Conservation (phyloP, 768 basidiomycete species). For the Suillus plorans region DNA sequence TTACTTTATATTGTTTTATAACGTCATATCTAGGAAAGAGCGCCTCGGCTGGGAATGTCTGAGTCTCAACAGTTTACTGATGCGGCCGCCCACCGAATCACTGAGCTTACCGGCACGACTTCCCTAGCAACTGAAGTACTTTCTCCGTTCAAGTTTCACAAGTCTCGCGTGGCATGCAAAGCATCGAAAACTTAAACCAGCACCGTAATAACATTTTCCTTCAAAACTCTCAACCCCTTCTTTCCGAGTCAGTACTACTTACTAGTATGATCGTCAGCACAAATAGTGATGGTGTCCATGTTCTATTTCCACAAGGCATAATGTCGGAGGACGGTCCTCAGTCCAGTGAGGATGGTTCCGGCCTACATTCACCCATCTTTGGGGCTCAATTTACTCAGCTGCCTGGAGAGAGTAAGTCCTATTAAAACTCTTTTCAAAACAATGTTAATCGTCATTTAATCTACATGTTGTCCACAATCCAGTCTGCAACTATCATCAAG, state of each 20-base stretch:
- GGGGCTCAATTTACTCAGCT: slow-evolving; percentile 44
- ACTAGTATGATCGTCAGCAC: slow-evolving; percentile 64
- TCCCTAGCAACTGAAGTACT: too few relatives aligned
- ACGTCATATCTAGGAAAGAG: too few relatives aligned
- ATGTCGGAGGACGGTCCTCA: slow-evolving; percentile 63
- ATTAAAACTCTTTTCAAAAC: slow-evolving; percentile 39
- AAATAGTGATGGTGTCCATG: slow-evolving; percentile 54
- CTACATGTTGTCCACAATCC: slow-evolving; percentile 49
- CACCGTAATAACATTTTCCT: slow-evolving; percentile 20
- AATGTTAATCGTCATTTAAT: slow-evolving; percentile 33
- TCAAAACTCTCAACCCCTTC: slow-evolving; percentile 20
- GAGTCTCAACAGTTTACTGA: too few relatives aligned
- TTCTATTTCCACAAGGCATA: slow-evolving; percentile 52
- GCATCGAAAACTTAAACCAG: too few relatives aligned
- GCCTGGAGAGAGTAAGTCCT: slow-evolving; percentile 51
- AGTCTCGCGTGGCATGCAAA: too few relatives aligned
- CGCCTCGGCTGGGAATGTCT: too few relatives aligned
- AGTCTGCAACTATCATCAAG: slow-evolving; percentile 67
- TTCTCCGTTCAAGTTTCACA: too few relatives aligned
- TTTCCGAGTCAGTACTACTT: too few relatives aligned
- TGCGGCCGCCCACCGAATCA: too few relatives aligned
- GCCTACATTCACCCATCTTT: slow-evolving; percentile 72
- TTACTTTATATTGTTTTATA: too few relatives aligned
- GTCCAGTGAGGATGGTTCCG: slow-evolving; percentile 76
- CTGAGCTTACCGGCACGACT: too few relatives aligned